Conservation (phyloP, 257 asterid species). For the Plantago elongata region DNA sequence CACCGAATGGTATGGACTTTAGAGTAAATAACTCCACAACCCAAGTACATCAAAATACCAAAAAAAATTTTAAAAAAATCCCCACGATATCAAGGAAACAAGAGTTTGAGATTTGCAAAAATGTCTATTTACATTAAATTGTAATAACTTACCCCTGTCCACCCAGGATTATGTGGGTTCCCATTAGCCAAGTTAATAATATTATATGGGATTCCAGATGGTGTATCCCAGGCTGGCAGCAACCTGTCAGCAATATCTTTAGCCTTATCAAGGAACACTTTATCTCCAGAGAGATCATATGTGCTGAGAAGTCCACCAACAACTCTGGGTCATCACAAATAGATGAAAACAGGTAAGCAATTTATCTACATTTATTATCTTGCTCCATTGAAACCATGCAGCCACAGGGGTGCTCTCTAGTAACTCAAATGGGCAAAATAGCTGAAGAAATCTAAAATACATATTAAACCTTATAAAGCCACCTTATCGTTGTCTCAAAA, state of each 20-base stretch:
- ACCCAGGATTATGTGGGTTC: conserved; percentile 93
- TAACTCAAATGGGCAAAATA: conserved; percentile 20
- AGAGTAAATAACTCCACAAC: background rate
- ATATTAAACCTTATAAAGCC: conserved; percentile 83
- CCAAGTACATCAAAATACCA: background rate
- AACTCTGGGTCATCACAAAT: conserved; percentile 62
- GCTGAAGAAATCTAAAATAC: conserved; percentile 30
- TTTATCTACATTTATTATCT: conserved; percentile 11
- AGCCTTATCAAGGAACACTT: conserved; percentile 89
- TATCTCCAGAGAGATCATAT: conserved; percentile 94
- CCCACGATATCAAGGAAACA: background rate
- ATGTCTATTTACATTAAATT: background rate
- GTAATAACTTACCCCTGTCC: conserved; percentile 83
- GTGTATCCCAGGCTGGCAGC: conserved; percentile 96
- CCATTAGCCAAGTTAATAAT: conserved; percentile 84
- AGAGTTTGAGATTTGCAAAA: background rate
- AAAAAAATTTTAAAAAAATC: too few species aligned
- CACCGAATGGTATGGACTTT: too few species aligned
- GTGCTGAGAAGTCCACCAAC: conserved; percentile 99
- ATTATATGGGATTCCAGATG: conserved; percentile 94
- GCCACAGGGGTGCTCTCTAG: conserved; percentile 10
- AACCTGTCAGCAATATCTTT: conserved; percentile 90
- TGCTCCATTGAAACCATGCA: conserved; percentile 16
- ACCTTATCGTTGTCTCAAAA: conserved; percentile 99
- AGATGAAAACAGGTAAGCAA: conserved; percentile 24